Conservation (phyloP, 164 flowering plant genomes). For the Annona squamosa region DNA sequence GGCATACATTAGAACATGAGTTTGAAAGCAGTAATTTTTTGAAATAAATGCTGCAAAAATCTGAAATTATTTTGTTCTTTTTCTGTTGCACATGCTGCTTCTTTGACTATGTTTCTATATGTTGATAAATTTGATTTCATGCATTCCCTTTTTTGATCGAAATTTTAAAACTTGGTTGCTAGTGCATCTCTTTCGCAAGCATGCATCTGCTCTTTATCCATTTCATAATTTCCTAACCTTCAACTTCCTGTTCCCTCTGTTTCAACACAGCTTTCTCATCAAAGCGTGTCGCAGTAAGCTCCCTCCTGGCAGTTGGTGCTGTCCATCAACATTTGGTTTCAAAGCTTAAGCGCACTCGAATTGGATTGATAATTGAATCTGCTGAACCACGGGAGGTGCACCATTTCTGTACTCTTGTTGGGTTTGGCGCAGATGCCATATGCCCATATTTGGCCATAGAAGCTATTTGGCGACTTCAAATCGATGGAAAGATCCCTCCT, state of each 20-base stretch:
- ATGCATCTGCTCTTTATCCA: not conserved
- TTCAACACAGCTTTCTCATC: conserved; percentile 70
- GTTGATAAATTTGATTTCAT: not conserved
- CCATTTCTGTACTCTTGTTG: conserved; percentile 97
- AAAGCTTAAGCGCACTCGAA: conserved; percentile 82
- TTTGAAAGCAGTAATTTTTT: too few species aligned
- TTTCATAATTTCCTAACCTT: not conserved
- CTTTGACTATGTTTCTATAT: too few species aligned
- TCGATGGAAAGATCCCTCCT: conserved; percentile 94
- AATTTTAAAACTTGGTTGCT: not conserved
- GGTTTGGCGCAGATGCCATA: conserved; percentile 98
- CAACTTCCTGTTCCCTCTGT: not conserved
- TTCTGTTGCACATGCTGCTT: not conserved
- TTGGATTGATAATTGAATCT: conserved; percentile 83
- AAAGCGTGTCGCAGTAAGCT: conserved; percentile 90
- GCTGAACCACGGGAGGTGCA: conserved; percentile 99
- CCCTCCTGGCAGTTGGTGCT: conserved; percentile 96
- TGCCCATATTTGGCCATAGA: conserved; percentile 95
- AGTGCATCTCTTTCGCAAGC: not conserved
- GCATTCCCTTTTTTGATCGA: not conserved
- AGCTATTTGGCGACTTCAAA: conserved; percentile 88
- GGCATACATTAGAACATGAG: not conserved
- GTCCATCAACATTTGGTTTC: conserved; percentile 91
- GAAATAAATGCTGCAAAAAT: too few species aligned
- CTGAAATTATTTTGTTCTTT: not conserved